phyloP scores from a whole-genome alignment of 495 filamentous ascomycete genomes.

The Penicillium riverlandense region DNA sequence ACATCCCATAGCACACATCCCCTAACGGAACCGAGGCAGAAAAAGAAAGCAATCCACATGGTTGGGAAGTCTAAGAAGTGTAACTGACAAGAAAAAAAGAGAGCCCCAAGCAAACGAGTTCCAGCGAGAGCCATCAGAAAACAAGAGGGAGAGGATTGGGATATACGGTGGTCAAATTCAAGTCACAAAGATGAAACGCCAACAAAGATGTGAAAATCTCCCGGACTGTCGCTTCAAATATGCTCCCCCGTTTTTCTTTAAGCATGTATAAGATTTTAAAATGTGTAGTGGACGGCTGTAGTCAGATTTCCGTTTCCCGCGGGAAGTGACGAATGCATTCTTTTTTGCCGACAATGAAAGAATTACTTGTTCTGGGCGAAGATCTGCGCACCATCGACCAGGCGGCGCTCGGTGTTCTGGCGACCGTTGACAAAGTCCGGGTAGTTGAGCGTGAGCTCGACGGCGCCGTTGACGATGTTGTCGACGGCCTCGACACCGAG shows the following conservation, averaged over 20 bases:
- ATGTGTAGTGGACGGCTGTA: no score
- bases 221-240: slow-evolving; percentile 24
- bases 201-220: slow-evolving; percentile 20
- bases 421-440: slow-evolving; percentile 96
- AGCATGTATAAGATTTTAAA: no score
- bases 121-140: not conserved
- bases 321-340: no score
- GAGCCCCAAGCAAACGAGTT: not conserved
- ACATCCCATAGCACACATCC: no score
- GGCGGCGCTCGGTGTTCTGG: slow-evolving; percentile 79
- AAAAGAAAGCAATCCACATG: slow-evolving; percentile 7
- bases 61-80: not conserved
- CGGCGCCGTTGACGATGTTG: slow-evolving; percentile 87
- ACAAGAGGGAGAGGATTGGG: slow-evolving; percentile 4
- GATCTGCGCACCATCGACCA: slow-evolving; percentile 68
- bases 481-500: slow-evolving; percentile 95
- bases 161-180: not conserved
- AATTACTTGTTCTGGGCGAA: slow-evolving; percentile 47
- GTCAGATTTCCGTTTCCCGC: no score
- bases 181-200: slow-evolving; percentile 25
- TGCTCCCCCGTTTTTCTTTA: slow-evolving; percentile 6
- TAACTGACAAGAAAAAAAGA: slow-evolving; percentile 1
- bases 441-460: slow-evolving; percentile 96
- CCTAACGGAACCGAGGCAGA: slow-evolving; percentile 7
- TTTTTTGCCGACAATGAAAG: slow-evolving; percentile 2